A percentile compares a stretch with the other conserved stretches of the same genome.
These are phyloP conservation scores for Neoarthrinium moseri DNA, from an alignment of 2,329 filamentous ascomycete genomes.

Conservation along the genomic window DNA sequence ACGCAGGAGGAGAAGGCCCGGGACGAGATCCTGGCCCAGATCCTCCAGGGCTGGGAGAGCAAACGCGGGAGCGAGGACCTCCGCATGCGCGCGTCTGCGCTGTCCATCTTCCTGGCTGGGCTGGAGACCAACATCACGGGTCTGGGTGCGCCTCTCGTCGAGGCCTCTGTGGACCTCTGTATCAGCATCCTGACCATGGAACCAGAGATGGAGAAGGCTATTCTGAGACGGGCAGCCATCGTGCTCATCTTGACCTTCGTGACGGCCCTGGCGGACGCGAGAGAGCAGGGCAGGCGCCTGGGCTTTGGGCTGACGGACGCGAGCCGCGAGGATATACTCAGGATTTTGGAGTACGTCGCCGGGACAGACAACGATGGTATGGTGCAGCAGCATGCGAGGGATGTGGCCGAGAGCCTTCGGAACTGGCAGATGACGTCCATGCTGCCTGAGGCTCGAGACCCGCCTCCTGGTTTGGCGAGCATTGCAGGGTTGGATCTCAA, in stretches of 20 bases:
- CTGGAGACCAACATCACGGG: slow-evolving; percentile 62
- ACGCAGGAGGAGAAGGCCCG: slow-evolving; percentile 12
- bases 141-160: slow-evolving; percentile 50
- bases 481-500: slow-evolving; percentile 37
- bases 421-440: slow-evolving; percentile 57
- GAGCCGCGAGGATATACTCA: slow-evolving; percentile 60
- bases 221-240: slow-evolving; percentile 66
- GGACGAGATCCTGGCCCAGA: slow-evolving; percentile 51
- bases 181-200: slow-evolving; percentile 64
- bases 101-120: slow-evolving; percentile 61
- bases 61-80: slow-evolving; percentile 67
- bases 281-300: slow-evolving; percentile 42
- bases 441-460: slow-evolving; percentile 33
- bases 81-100: slow-evolving; percentile 65
- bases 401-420: slow-evolving; percentile 66
- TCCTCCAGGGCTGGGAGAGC: slow-evolving; percentile 67
- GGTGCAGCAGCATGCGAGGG: slow-evolving; percentile 64
- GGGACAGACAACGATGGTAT: slow-evolving; percentile 67
- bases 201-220: slow-evolving; percentile 56
- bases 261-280: slow-evolving; percentile 54
- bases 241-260: slow-evolving; percentile 62
- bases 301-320: slow-evolving; percentile 54
- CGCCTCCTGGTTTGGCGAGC: slow-evolving; percentile 24
- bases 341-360: slow-evolving; percentile 62
- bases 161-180: slow-evolving; percentile 60